A percentile compares a stretch with the other conserved stretches of the same genome.
These are phyloP conservation scores for Sinapis alba DNA, from an alignment of 441 rosid species.

Conservation along the genomic window DNA sequence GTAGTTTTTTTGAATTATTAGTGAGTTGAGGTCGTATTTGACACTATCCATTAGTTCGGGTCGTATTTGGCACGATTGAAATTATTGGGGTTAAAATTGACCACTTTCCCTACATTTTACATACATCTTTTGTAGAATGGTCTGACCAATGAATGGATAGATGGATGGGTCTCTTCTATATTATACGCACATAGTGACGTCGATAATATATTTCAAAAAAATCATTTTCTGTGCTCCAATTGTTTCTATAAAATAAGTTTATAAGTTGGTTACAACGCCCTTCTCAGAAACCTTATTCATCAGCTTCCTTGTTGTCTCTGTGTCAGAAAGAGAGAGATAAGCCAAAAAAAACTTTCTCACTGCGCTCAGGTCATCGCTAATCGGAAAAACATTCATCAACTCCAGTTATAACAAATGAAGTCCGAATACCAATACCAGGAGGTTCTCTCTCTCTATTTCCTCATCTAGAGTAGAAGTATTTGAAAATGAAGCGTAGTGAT, in stretches of 20 bases:
- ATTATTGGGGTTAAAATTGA: too few relatives aligned
- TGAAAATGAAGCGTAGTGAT: not conserved
- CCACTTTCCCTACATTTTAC: too few relatives aligned
- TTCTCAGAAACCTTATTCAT: not conserved
- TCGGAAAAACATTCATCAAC: not conserved
- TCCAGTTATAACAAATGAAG: slow-evolving; percentile 7
- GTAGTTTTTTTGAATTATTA: too few relatives aligned
- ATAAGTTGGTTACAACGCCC: slow-evolving; percentile 6
- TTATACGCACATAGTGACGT: not conserved
- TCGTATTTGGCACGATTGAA: too few relatives aligned
- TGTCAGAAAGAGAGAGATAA: not conserved
- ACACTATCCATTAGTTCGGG: too few relatives aligned
- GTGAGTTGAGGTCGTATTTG: too few relatives aligned
- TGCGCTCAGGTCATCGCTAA: not conserved
- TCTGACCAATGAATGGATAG: not conserved
- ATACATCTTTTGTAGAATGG: not conserved
- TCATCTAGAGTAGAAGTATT: not conserved
- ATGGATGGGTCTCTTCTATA: not conserved
- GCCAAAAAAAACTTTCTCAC: not conserved
- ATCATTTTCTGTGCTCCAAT: not conserved
- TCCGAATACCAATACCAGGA: slow-evolving; percentile 30
- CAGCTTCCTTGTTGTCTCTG: not conserved
- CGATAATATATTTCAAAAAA: not conserved
- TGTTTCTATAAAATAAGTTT: slow-evolving; percentile 2
- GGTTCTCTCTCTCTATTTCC: slow-evolving; percentile 12